Evolutionary conservation across 306 rosid genomes (phyloP).

Genomic region (Hippophae rhamnoides): DNA sequence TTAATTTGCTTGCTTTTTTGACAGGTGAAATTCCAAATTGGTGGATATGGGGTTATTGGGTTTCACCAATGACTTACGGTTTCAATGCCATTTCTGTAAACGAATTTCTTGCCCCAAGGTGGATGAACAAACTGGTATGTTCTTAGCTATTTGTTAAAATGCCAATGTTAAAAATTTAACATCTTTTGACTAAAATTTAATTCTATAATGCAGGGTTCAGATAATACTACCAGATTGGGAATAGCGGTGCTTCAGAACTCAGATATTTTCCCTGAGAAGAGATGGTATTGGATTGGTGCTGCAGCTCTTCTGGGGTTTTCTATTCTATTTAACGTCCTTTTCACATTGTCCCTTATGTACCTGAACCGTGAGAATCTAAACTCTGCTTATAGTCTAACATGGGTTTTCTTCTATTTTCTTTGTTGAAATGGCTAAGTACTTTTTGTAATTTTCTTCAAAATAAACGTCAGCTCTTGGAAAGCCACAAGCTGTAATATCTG

Average conservation of each 20-base stretch:
- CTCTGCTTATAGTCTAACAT: too few species aligned
- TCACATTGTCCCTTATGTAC: constrained; percentile 20
- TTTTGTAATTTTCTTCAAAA: too few species aligned
- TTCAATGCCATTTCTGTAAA: constrained; percentile 29
- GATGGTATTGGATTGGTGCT: constrained; percentile 39
- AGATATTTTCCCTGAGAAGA: constrained; percentile 23
- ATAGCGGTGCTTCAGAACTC: constrained; percentile 16
- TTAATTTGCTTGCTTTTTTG: too few species aligned
- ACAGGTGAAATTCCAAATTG: constrained; percentile 26
- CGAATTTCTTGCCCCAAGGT: constrained; percentile 21
- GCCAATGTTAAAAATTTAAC: neutral
- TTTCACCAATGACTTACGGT: constrained; percentile 33
- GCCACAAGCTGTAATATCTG: too few species aligned
- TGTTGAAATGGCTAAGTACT: neutral
- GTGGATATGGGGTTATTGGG: constrained; percentile 46
- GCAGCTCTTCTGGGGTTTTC: constrained; percentile 26
- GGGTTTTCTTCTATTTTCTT: neutral
- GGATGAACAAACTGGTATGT: constrained; percentile 1
- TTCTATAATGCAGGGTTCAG: neutral
- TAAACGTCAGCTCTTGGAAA: too few species aligned
- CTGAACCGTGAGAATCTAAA: constrained; percentile 27
- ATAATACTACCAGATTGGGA: neutral
- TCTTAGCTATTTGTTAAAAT: neutral
- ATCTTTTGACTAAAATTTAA: too few species aligned
- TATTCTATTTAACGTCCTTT: constrained; percentile 21